Evolutionary conservation across 208 protist species (phyloP), one percentile per base, ranked within the genome.

Genomic region (Tetramitus jugosus): DNA sequence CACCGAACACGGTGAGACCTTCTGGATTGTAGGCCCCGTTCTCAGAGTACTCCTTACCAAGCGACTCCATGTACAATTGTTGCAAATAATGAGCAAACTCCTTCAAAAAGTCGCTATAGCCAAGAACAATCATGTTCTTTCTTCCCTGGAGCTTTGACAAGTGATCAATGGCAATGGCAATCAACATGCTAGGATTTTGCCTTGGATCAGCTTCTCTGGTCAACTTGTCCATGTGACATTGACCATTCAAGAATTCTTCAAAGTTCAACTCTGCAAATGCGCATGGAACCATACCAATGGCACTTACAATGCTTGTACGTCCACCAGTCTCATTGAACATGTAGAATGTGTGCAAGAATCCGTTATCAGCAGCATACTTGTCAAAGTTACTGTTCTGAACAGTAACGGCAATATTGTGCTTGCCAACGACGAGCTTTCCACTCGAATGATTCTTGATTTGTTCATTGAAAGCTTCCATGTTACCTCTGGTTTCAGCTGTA

Each of bases 261-360:
- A 86, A 86, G n/a, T 84, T 60, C 0, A 84, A 49, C 39, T 49
- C 26, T n/a, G 84, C 84, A 81, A 86, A 86, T 23, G 84, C 84
- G 42, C n/a, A 26, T 33, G 84, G 84, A 56, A 86, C 84, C 81
- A 84, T 84, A 13, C 75, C 84, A 60, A 86, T 64, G 10, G 84
- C 81, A 74, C 37, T 53, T 33, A 52, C 42, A 68, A 86, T 43
- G 26, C 52, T 76, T 13, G 78, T 84, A 40, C 84, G 29, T 23
- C 84, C 84, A 37, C 84, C 84, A 56, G 84, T 86, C 31, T 85
- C 71, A 29, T 76, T 39, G 40, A 74, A 20, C 80, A 86, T 84
- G 33, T 82, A 35, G 53, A 76, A 85, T 17, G 56, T 76, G 14
- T 49, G 23, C 23, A 75, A 35, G 31, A 45, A 86, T 20, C 72